Base-by-base conservation (phyloP, 352 stramenopile species). In the Pythium graminicola region DNA sequence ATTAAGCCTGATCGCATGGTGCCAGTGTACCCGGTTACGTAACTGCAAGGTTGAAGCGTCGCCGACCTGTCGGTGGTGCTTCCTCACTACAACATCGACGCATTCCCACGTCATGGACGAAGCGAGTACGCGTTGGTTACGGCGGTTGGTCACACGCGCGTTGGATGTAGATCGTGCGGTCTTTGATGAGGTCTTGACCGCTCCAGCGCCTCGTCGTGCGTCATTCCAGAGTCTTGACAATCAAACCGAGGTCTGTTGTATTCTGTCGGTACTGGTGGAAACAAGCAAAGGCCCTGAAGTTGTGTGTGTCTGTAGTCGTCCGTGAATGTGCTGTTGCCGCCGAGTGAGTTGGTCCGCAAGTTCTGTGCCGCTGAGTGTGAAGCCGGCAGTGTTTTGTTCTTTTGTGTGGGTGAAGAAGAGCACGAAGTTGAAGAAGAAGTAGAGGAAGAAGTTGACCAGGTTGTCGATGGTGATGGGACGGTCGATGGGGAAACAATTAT, bases 401-500 rank as follows among this genome's bases (percentile, higher is more conserved):
- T 92, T 54, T 87, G 69, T 41, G 69, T 72, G 26, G 67, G 61
- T 3, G 74, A 89, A 41, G 69, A 88, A 50, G 70, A 86, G 28
- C 71, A 79, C 26, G 74, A 86, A 44, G 45, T 91, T 0, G 73
- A 91, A 80, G 82, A 90, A 42, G 80, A 91, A 19, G 67, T 90
- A 16, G 80, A 91, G 46, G 78, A 93, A 65, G 75, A 90, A 42
- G 75, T 93, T 8, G 78, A 93, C 6, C 59, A 64, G 45, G 59
- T 64, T 45, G 59, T 85, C 23, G 56, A 69, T 1, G 64, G 74
- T 64, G 69, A 68, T 3, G 28, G 20, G 8, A 58, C 63, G 3
- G 31, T 4, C 29, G 24, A 19, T 10, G 32, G 16, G 31, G 32
- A 43, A 10, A 22, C 19, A 19, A 4, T 9, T 36, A 39, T 36